Conservation (phyloP, 306 rosid species). For the Erythrophleum fordii region DNA sequence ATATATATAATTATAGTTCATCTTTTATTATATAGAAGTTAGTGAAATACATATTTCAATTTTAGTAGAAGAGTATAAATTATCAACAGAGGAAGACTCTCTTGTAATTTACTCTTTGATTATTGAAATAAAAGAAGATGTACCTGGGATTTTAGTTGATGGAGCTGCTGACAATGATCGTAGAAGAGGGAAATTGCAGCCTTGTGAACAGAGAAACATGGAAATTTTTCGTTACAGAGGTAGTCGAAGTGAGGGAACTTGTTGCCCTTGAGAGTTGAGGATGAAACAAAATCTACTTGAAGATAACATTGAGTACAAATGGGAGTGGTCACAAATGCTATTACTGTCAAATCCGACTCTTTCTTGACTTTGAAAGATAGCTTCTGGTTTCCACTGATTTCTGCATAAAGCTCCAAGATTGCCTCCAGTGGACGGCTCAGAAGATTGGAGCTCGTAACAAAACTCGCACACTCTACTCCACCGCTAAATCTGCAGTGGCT, state of each 20-base stretch:
- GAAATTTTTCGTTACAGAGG: conserved; percentile 34
- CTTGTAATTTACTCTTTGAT: neutral
- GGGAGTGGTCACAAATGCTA: conserved; percentile 51
- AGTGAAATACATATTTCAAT: too few species aligned
- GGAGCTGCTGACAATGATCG: conserved; percentile 7
- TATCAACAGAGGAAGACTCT: too few species aligned
- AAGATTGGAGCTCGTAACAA: conserved; percentile 42
- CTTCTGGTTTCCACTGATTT: neutral
- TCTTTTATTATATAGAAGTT: too few species aligned
- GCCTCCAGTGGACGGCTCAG: conserved; percentile 42
- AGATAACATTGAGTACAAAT: conserved; percentile 1
- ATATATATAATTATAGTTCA: too few species aligned
- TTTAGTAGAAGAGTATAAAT: too few species aligned
- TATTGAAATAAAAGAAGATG: neutral
- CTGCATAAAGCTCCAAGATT: conserved; percentile 9
- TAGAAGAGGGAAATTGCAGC: conserved; percentile 42
- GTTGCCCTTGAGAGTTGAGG: conserved; percentile 19
- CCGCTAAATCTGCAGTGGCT: conserved; percentile 53
- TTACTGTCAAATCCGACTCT: conserved; percentile 20
- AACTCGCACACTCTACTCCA: conserved; percentile 51
- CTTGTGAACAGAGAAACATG: conserved; percentile 45
- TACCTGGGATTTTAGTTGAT: conserved; percentile 47
- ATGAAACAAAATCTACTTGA: conserved; percentile 37
- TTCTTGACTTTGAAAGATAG: conserved; percentile 17
- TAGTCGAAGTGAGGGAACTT: conserved; percentile 49